Evolutionary conservation across 768 basidiomycete genomes (phyloP).

Genomic region (Russula emetica): DNA sequence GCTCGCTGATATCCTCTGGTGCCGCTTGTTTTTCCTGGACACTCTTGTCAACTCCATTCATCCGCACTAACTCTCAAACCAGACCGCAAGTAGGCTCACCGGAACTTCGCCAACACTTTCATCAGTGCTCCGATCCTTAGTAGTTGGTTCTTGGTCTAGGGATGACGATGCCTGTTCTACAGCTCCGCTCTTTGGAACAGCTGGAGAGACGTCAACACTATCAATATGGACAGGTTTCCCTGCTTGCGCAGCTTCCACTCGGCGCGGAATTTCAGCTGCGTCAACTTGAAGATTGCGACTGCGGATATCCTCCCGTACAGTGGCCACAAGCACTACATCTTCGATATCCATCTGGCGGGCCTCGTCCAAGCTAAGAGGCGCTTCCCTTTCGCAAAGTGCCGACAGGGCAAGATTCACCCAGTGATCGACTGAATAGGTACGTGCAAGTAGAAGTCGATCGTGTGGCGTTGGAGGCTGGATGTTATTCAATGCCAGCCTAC

Average conservation of each 20-base stretch:
- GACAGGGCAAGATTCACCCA: constrained; percentile 17
- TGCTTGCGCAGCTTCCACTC: background rate
- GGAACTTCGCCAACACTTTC: background rate
- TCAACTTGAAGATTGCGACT: background rate
- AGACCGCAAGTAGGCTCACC: background rate
- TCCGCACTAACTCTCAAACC: background rate
- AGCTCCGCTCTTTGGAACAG: background rate
- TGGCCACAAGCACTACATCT: constrained; percentile 13
- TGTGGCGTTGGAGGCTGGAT: constrained; percentile 4
- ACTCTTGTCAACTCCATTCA: background rate
- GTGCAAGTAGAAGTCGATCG: constrained; percentile 15
- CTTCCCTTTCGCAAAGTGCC: constrained; percentile 10
- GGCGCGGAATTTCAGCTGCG: background rate
- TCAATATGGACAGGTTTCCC: no score
- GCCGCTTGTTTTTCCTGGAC: background rate
- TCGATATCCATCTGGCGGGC: constrained; percentile 13
- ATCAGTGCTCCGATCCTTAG: background rate
- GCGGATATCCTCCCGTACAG: constrained; percentile 4
- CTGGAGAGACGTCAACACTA: background rate
- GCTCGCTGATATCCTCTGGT: background rate
- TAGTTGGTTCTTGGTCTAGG: background rate
- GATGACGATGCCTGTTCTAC: background rate
- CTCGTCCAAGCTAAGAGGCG: constrained; percentile 5
- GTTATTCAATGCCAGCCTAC: constrained; percentile 8
- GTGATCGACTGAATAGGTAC: constrained; percentile 8